Base-by-base conservation (phyloP, 768 basidiomycete species). In the Leccinum broughii region DNA sequence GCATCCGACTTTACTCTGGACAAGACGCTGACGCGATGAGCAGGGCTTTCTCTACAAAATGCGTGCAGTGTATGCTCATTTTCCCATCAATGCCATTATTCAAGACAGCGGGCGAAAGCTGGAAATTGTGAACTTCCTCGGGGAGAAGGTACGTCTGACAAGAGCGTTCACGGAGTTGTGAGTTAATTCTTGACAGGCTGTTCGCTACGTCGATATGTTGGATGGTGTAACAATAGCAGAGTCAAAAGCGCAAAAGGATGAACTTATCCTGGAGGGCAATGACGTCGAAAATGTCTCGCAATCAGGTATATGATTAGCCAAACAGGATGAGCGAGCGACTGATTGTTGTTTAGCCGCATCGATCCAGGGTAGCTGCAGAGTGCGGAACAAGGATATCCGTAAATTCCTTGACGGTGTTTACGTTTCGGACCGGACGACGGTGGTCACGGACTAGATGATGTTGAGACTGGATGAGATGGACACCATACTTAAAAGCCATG, bases 31-130 rank as follows among this genome's bases (percentile, higher is more conserved):
- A 68, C 35, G 13, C 15, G 11, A 26, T 14, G 51, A 56, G 48
- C 67, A 95, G 95, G 97, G 97, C 63, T 99, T 98, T 88, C 87
- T 88, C 69, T 99, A 99, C 86, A 99, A 98, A 89, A 98, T 99
- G 96, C 93, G 95, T 68, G 85, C 94, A 28, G 97, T 99, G 55
- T 99, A 98, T 73, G 97, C 97, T 69, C 97, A 99, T 83, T 99
- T 99, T 83, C 97, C 97, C 62, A 97, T 99, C 84, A 99, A 99
- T 83, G 89, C 90, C 75, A 96, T 97, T 75, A 92, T 96, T 70
- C 88, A 91, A 75, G 86, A 91, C 8, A 75, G 76, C 61, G 93
- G 91, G 56, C 75, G 71, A 41, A 76, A 85, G 52, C 77, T 95
- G 51, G 95, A 96, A 76, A 96, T 97, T 76, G 90, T 95, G 64